A percentile compares a stretch with the other conserved stretches of the same genome.
These are phyloP conservation scores for Musa acuminata DNA, from an alignment of 176 grass and related monocot species.

Conservation along the genomic window DNA sequence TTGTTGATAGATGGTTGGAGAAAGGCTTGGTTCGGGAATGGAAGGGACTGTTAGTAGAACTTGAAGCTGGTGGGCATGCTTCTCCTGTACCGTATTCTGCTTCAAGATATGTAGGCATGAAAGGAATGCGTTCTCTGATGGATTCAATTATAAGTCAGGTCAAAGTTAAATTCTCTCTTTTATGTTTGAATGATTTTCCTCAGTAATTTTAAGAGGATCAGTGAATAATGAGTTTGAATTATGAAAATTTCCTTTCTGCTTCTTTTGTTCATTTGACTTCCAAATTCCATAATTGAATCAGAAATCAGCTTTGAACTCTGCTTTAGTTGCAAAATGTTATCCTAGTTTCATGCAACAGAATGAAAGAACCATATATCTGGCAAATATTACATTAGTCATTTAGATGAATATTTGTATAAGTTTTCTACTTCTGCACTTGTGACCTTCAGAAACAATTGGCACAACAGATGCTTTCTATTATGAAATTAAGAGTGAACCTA, in stretches of 20 bases:
- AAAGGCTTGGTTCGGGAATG: constrained; percentile 61
- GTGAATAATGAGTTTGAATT: neutral
- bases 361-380: neutral
- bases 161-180: neutral
- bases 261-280: neutral
- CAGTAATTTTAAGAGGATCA: neutral
- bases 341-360: neutral
- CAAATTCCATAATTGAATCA: neutral
- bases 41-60: constrained; percentile 57
- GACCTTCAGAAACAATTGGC: too few species aligned
- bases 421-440: neutral
- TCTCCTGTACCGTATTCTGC: constrained; percentile 26
- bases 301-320: neutral
- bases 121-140: constrained; percentile 71
- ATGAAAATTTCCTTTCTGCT: neutral
- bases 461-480: too few species aligned
- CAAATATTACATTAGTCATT: neutral
- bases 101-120: constrained; percentile 50
- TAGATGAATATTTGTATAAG: neutral
- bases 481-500: too few species aligned
- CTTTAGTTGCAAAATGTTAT: neutral
- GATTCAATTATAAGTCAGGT: constrained; percentile 71
- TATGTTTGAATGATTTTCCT: neutral
- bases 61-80: constrained; percentile 56
- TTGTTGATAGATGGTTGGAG: constrained; percentile 57